phyloP scores from a whole-genome alignment of 176 grass and related monocot species.

The Thalia dealbata region DNA sequence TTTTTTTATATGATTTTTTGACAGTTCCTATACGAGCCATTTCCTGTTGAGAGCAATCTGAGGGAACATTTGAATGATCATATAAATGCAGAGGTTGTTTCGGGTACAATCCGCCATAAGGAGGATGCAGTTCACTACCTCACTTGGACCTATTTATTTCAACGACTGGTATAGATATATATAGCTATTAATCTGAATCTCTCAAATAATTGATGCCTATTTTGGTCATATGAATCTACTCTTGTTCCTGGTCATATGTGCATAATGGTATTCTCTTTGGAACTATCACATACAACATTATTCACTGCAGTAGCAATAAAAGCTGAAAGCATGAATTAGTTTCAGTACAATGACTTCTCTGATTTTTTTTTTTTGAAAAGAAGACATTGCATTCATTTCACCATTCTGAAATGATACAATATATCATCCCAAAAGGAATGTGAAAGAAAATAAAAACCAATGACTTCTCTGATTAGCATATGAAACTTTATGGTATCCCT shows the following conservation, averaged over 20 bases:
- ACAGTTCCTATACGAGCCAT: slow-evolving; percentile 96
- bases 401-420: too few relatives aligned
- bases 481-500: not conserved
- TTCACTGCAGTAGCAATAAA: too few relatives aligned
- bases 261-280: not conserved
- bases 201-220: not conserved
- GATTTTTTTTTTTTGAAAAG: too few relatives aligned
- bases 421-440: too few relatives aligned
- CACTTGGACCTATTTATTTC: slow-evolving; percentile 95
- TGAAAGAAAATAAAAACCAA: too few relatives aligned
- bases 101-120: slow-evolving; percentile 77
- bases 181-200: not conserved
- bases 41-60: slow-evolving; percentile 95
- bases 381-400: too few relatives aligned
- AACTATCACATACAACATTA: not conserved
- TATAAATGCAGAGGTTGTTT: slow-evolving; percentile 98
- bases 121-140: slow-evolving; percentile 97
- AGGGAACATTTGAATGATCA: slow-evolving; percentile 91
- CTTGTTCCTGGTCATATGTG: not conserved
- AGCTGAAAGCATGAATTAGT: not conserved
- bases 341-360: not conserved
- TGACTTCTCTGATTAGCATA: not conserved
- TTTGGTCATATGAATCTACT: too few relatives aligned
- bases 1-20: slow-evolving; percentile 11
- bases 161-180: slow-evolving; percentile 60